Base-by-base conservation (phyloP, 2,329 filamentous ascomycete species). In the Pezicula rhizophila region DNA sequence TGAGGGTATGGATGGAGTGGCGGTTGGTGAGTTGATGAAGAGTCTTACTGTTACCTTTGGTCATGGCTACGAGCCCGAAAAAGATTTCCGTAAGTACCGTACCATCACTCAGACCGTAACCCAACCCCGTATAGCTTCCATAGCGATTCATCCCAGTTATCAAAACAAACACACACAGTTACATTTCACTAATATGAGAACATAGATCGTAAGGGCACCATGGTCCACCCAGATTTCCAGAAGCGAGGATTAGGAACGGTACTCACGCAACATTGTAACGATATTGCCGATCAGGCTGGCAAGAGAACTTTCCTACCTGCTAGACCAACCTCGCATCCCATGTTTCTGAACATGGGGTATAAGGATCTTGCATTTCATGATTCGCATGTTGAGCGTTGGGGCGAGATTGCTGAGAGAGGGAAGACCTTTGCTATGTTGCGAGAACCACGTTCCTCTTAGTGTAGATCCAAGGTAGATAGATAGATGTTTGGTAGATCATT, bases 1-100 rank as follows among this genome's bases (percentile, higher is more conserved):
- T 5, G 46, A 52, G n/a, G 56, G 50, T 1, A 51, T 54, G 35
- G 46, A 54, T 45, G 25, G 47, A 18, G 50, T 52, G 17, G 53
- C 51, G 5, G 33, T 52, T 26, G 26, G 8, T n/a, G 51, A 41
- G 4, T 47, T 57, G 12, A 48, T 53, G 7, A 39, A 46, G 5
- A 43, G 31, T 12, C 14, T 57, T n/a, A 14, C 12, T 3, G 42
- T 31, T 37, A 33, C 53, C 6, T 8, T 18, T 28, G 26, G 45
- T 6, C 34, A 52, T 52, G 57, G 53, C 17, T 62, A 58, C 44
- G 48, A 62, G 39, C 50, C 49, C 2, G 52, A 57, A 20, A 44
- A 47, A 10, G 54, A 61, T 28, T 60, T 51, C 44, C 56, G 56
- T 58, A 45, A 49, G 45, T 42, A 6, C 5, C 15, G 12, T 10